These are phyloP conservation scores for Lachnum nothofagi DNA, from an alignment of 2,329 filamentous ascomycete species.

Conservation along the genomic window DNA sequence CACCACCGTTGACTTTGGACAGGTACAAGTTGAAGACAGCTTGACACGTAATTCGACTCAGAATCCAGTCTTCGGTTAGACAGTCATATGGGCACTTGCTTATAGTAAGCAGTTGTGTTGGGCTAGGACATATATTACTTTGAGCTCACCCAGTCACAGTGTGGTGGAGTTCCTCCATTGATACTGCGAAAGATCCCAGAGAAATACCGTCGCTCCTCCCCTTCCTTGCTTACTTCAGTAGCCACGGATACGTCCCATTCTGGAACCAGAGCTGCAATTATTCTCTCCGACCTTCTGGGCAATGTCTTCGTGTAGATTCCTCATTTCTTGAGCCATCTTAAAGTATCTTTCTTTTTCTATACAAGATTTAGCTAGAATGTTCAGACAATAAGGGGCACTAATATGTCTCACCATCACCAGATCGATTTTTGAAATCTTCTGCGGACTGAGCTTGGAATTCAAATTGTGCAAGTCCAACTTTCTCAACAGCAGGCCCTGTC, in stretches of 20 bases:
- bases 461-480: constrained; percentile 9
- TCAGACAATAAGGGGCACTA: neutral
- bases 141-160: constrained; percentile 12
- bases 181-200: constrained; percentile 10
- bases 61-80: constrained; percentile 10
- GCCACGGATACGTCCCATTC: constrained; percentile 9
- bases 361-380: neutral
- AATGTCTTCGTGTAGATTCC: constrained; percentile 6
- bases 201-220: constrained; percentile 4
- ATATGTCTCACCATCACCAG: constrained; percentile 2
- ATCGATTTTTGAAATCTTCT: constrained; percentile 6
- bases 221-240: neutral
- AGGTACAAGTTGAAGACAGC: constrained; percentile 13
- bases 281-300: neutral
- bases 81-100: constrained; percentile 10
- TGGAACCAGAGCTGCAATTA: constrained; percentile 6
- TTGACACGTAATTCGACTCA: constrained; percentile 7
- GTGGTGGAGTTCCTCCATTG: constrained; percentile 4
- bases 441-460: constrained; percentile 9
- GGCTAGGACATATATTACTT: no score
- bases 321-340: neutral
- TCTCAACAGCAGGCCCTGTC: constrained; percentile 2
- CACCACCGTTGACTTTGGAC: constrained; percentile 1
- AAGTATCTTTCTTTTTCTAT: constrained; percentile 4
- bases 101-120: no score